Percentiles rank a stretch among this genome's conserved stretches.
Conservation (phyloP, 2,329 filamentous ascomycete species). For the Didymella arachidicola region DNA sequence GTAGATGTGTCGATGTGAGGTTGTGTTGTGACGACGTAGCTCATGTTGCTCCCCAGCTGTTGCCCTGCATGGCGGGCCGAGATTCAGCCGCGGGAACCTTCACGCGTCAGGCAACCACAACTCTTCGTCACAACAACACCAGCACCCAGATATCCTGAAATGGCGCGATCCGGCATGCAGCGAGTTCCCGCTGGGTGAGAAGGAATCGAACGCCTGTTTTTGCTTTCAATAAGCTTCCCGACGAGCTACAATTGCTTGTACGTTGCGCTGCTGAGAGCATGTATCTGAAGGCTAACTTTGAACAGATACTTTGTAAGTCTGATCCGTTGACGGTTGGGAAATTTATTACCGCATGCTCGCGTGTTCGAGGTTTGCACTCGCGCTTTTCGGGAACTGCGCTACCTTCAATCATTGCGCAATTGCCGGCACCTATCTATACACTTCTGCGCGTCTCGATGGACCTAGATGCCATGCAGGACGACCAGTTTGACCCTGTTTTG, state of each 20-base stretch:
- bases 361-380: not conserved
- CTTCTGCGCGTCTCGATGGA: too few relatives aligned
- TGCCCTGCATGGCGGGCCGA: slow-evolving; percentile 11
- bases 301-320: not conserved
- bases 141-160: not conserved
- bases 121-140: not conserved
- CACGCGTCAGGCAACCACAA: slow-evolving; percentile 12
- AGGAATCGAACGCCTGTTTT: slow-evolving; percentile 1
- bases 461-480: too few relatives aligned
- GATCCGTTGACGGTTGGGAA: not conserved
- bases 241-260: slow-evolving; percentile 18
- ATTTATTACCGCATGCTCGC: too few relatives aligned
- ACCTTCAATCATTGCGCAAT: too few relatives aligned
- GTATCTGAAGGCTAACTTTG: not conserved
- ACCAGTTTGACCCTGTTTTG: too few relatives aligned
- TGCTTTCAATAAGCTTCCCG: slow-evolving; percentile 16
- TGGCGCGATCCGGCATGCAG: not conserved
- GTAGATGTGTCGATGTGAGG: not conserved
- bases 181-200: not conserved
- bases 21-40: slow-evolving; percentile 17
- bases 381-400: not conserved
- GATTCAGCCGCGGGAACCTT: slow-evolving; percentile 10
- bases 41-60: slow-evolving; percentile 16
- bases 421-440: too few relatives aligned
- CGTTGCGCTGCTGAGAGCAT: too few relatives aligned